Evolutionary conservation across 495 filamentous ascomycete genomes (phyloP).

Genomic region (Copromyces sp.): DNA sequence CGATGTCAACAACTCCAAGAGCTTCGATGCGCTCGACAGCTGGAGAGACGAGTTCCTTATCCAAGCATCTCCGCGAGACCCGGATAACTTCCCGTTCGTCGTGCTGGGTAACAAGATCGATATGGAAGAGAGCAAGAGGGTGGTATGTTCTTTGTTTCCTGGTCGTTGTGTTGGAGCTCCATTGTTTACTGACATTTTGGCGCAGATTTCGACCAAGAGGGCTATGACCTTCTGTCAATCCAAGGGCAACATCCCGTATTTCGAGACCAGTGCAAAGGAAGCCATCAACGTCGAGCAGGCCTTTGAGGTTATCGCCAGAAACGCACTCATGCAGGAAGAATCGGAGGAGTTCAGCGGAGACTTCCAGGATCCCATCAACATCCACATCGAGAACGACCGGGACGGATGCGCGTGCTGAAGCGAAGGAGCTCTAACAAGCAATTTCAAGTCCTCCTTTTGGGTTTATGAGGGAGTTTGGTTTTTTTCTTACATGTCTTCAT

Average conservation of each 20-base stretch:
- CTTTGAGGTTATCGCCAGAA: slow-evolving; percentile 97
- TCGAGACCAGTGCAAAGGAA: slow-evolving; percentile 98
- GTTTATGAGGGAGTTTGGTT: background rate
- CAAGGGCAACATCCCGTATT: slow-evolving; percentile 95
- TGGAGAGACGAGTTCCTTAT: slow-evolving; percentile 99
- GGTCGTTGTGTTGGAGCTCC: background rate
- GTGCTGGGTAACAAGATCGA: slow-evolving; percentile 99
- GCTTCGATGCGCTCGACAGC: slow-evolving; percentile 95
- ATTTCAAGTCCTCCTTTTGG: background rate
- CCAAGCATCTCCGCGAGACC: slow-evolving; percentile 90
- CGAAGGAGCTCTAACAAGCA: background rate
- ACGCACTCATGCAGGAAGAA: slow-evolving; percentile 92
- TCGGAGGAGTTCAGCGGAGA: slow-evolving; percentile 86
- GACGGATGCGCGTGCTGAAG: slow-evolving; percentile 81
- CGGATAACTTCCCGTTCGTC: slow-evolving; percentile 96
- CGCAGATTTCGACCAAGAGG: slow-evolving; percentile 79
- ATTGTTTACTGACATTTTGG: slow-evolving; percentile 6
- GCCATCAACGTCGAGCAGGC: slow-evolving; percentile 97
- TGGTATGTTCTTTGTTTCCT: slow-evolving; percentile 39
- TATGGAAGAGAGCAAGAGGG: slow-evolving; percentile 93
- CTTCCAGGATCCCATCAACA: slow-evolving; percentile 95
- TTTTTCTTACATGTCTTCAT: background rate
- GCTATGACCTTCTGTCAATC: slow-evolving; percentile 96
- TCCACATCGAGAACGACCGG: slow-evolving; percentile 82
- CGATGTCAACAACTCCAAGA: slow-evolving; percentile 98